Evolutionary conservation across 805 yeast species (phyloP), one percentile per base, ranked within the genome.

Genomic region (Candida vartiovaarae): DNA sequence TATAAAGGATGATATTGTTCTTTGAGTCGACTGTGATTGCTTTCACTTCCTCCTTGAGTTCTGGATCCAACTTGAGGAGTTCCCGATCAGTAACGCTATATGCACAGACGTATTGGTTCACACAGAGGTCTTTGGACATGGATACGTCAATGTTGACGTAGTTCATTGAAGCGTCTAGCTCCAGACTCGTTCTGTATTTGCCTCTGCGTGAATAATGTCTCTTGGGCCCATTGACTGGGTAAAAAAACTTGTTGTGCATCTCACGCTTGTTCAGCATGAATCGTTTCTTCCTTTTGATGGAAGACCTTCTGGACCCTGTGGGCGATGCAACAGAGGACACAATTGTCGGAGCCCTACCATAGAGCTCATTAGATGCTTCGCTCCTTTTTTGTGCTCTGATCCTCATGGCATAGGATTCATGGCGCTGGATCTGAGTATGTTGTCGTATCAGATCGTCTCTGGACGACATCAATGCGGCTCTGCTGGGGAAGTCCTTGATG

Each of bases 211-310:
- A 52, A 20, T 48, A 34, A 10, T 36, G 42, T 42, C 58, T 48
- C 36, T 37, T 49, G 30, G 61, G 61, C 0, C 51, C 56, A 30
- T 51, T 47, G 7, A 55, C 59, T 3, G 60, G 61, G 26, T 53
- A 51, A 35, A 56, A 51, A 41, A 50, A 53, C 28, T 47, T 47
- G 24, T 37, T 50, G 27, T 35, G 47, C 2, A 50, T 23, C 34
- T 56, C 62, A 30, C 45, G 50, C 9, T 40, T 20, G 32, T 49
- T 56, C 40, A 48, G 42, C 59, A 57, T 55, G 36, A 45, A 46
- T 34, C 62, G 44, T 25, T 46, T 53, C 40, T 45, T 47, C 41
- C 39, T 42, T 26, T 42, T 42, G 20, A 46, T 40, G 3, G 58
- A 50, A 5, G 44, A n/a, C 25, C 38, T 48, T 40, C 56, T 38